Evolutionary conservation across 352 stramenopile genomes (phyloP).

Genomic region (Phytophthora tubulina): DNA sequence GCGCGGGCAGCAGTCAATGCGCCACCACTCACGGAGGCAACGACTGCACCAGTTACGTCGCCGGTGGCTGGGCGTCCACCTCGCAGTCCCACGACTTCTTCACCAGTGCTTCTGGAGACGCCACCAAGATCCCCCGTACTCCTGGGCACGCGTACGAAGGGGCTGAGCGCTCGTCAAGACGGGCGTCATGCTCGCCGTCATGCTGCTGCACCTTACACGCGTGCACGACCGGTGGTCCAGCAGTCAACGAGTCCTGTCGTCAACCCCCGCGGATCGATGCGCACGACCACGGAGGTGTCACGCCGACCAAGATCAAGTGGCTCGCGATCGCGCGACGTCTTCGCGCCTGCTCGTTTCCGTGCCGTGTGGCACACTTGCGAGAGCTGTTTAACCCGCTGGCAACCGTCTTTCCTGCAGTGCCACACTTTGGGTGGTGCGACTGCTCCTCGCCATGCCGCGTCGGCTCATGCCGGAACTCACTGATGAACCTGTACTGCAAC

Average conservation of each 20-base stretch:
- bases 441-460: slow-evolving; percentile 2
- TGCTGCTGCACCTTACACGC: background rate
- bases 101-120: background rate
- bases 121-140: background rate
- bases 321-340: background rate
- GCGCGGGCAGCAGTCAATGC: background rate
- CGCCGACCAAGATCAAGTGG: background rate
- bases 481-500: slow-evolving; percentile 12
- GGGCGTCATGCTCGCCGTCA: background rate
- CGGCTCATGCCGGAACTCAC: background rate
- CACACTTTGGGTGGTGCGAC: background rate
- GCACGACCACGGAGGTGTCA: background rate
- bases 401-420: background rate
- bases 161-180: background rate
- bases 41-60: background rate
- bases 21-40: background rate
- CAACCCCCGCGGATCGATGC: background rate
- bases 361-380: background rate
- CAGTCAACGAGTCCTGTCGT: background rate
- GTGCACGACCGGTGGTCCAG: background rate
- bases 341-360: background rate
- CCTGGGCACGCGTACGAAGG: background rate
- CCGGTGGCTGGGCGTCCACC: background rate
- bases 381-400: slow-evolving; percentile 1
- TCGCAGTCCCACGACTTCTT: background rate